Base-by-base conservation (phyloP, 1,284 basidiomycete genomes). In the Coniophora puteana region DNA sequence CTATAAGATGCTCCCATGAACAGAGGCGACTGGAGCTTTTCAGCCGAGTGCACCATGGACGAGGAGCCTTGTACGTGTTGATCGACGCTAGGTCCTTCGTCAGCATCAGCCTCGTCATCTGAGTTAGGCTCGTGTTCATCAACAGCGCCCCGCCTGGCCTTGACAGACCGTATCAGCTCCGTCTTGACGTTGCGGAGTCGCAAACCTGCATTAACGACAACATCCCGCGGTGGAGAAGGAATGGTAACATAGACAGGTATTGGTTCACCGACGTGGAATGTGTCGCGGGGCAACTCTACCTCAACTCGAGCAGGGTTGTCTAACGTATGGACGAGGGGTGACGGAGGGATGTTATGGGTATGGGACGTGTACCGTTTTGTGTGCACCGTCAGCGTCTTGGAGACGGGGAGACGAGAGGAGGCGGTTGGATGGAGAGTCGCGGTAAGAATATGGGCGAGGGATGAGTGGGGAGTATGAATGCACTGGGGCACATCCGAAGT, bases 161-260 rank as follows among this genome's bases (percentile, higher is more conserved):
- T 71, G 42, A 85, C 71, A 16, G 71, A 60, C 31, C 83, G 74
- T 31, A 88, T 71, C 17, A 90, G 72, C 59, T 90, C 87, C 8
- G 76, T 74, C 51, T 80, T 78, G 45, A 89, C 66, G 51, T 88
- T 90, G 20, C 87, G 74, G 21, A 90, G 71, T 43, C 85, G 67
- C 31, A 88, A 60, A 4, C 83, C 84, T 38, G 71, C 71, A 38
- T 81, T 74, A 3, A 84, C 62, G 21, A 90, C 76, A 14, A 83
- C 66, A 45, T 80, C 76, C 31, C 72, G 67, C 20, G 67, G 57
- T 11, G 87, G 87, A 12, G 84, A 73, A 7, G 88, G 85, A 3
- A 90, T 68, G 5, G 83, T 87, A 35, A 89, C 70, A 54, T 90
- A 90, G 21, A 89, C 63, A 3, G 87, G 83, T 32, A 90, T 78